A percentile compares a stretch with the other conserved stretches of the same genome.
Conservation (phyloP, 768 basidiomycete genomes). For the Leccinum rimulosum region DNA sequence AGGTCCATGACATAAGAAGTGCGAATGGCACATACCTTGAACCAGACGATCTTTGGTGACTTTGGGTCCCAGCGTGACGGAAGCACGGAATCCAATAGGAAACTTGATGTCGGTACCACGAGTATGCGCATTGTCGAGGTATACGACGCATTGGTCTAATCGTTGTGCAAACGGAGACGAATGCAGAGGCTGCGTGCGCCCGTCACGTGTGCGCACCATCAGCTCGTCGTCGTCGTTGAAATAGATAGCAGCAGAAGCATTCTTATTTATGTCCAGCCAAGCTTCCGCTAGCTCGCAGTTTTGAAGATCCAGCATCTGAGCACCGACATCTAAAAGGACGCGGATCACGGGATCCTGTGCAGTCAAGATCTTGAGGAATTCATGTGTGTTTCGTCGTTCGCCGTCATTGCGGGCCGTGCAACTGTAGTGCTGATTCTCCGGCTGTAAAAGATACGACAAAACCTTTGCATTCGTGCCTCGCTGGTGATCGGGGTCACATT, state of each 20-base stretch:
- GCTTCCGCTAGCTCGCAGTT: conserved; percentile 37
- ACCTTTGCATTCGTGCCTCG: conserved; percentile 39
- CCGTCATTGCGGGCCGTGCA: conserved; percentile 13
- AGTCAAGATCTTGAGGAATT: conserved; percentile 33
- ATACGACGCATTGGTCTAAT: conserved; percentile 43
- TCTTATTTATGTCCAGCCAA: conserved; percentile 14
- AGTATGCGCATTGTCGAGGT: conserved; percentile 52
- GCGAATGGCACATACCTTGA: conserved; percentile 32
- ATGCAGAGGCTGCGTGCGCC: background rate
- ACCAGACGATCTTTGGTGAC: conserved; percentile 51
- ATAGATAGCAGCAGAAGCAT: conserved; percentile 42
- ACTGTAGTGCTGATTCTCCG: conserved; percentile 40
- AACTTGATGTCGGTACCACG: conserved; percentile 52
- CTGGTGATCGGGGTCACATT: conserved; percentile 30
- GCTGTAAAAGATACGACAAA: conserved; percentile 16
- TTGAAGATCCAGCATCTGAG: conserved; percentile 49
- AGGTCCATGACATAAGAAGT: background rate
- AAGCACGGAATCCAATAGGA: conserved; percentile 31
- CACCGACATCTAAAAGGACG: conserved; percentile 53
- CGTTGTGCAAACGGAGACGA: conserved; percentile 17
- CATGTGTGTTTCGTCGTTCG: conserved; percentile 9
- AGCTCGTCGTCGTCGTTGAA: conserved; percentile 26
- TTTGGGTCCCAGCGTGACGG: conserved; percentile 39
- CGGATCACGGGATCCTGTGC: conserved; percentile 34
- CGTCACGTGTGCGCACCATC: background rate